Evolutionary conservation across 2,329 filamentous ascomycete species (phyloP).

Genomic region (Pseudogymnoascus sp.): DNA sequence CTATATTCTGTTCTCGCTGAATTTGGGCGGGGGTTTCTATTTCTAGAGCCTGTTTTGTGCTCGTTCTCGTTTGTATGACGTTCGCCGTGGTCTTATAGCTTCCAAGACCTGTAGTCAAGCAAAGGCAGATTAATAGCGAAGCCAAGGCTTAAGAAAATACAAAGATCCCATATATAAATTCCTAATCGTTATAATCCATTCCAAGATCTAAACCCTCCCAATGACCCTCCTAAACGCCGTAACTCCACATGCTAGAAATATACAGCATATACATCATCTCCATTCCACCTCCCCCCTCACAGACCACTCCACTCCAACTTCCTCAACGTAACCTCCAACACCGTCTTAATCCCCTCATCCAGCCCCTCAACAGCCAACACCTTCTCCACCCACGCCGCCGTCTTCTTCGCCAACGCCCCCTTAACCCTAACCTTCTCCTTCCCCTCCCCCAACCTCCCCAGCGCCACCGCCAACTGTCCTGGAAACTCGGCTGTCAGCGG

Average conservation of each 20-base stretch:
- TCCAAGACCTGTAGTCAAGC: no score
- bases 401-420: conserved; percentile 40
- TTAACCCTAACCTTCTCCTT: conserved; percentile 39
- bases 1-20: no score
- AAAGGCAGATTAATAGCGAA: not conserved
- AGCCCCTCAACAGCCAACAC: conserved; percentile 42
- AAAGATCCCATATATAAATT: not conserved
- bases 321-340: conserved; percentile 41
- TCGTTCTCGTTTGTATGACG: no score
- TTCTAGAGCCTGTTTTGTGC: no score
- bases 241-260: not conserved
- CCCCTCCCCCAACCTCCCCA: conserved; percentile 53
- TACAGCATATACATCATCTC: not conserved
- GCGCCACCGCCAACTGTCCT: conserved; percentile 54
- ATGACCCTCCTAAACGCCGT: not conserved
- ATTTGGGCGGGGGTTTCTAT: no score
- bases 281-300: not conserved
- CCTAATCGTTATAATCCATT: not conserved
- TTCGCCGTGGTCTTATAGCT: no score
- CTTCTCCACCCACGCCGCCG: conserved; percentile 46
- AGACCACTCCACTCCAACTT: conserved; percentile 19
- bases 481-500: conserved; percentile 64
- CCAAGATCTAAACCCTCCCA: not conserved
- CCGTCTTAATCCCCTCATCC: conserved; percentile 47
- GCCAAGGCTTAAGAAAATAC: not conserved